Base-by-base conservation (phyloP, 179 eudicot species). In the Spergularia azorica region DNA sequence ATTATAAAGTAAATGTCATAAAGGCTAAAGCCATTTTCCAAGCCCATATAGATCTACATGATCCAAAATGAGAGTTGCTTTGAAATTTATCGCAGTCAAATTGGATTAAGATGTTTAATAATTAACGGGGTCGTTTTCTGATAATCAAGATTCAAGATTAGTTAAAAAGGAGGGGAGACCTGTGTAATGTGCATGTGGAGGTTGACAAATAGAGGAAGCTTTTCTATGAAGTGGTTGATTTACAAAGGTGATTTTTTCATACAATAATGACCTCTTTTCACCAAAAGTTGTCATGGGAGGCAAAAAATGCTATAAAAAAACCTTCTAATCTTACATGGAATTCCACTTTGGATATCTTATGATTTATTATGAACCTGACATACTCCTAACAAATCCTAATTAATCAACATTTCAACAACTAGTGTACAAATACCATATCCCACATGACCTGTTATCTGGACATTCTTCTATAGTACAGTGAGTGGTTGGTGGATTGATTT, bases 111-210 rank as follows among this genome's bases (percentile, higher is more conserved):
- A 6, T 5, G 1, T 57, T 12, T 14, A 8, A 48, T 46, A 66
- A 59, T 57, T 76, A 79, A 72, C 61, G 70, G 36, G 76, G 74
- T 76, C 85, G 76, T 77, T 54, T 64, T 63, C 43, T 75, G 41
- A 54, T 26, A 1, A 26, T 26, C 32, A 26, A 26, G 71, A 32
- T 15, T 39, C 61, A 55, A 75, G 84, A 81, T 78, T 78, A 85
- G 84, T 82, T 85, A 67, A 68, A 71, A 83, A 51, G 82, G 64
- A 67, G 54, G 71, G 56, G 11, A 73, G 79, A 57, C 71, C 72
- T 52, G 9, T 52, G 9, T 1, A 43, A 61, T 81, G 65, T 83
- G 83, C 87, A 88, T 76, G 87, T 82, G 88, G 82, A 84, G 82
- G 83, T 84, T 80, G 86, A 82, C 79, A 82, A 79, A 67, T 50